phyloP scores from a whole-genome alignment of 805 yeast species.

The Lipomyces orientalis region DNA sequence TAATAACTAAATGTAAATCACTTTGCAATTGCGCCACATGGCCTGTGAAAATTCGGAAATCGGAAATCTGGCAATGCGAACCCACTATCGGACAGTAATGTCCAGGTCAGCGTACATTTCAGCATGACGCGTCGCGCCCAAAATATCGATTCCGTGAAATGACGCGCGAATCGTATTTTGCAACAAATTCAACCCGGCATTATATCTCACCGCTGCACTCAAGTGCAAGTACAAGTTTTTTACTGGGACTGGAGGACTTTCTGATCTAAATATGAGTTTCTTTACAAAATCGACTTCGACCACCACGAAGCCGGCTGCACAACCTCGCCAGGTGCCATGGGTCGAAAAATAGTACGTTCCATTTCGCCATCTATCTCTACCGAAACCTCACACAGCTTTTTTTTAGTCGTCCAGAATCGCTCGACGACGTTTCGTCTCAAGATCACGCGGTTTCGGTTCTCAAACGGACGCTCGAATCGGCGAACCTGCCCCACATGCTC shows the following conservation, averaged over 20 bases:
- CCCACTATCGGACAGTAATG: background rate
- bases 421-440: slow-evolving; percentile 90
- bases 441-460: slow-evolving; percentile 85
- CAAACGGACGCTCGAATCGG: slow-evolving; percentile 74
- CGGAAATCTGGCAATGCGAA: background rate
- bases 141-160: background rate
- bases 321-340: slow-evolving; percentile 64
- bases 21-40: too few species aligned
- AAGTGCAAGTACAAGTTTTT: background rate
- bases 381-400: background rate
- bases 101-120: background rate
- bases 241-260: background rate
- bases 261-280: slow-evolving; percentile 2
- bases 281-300: background rate
- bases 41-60: background rate
- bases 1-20: background rate
- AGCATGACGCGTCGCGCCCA: slow-evolving; percentile 4
- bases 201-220: background rate
- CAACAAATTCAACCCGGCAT: background rate
- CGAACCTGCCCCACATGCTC: slow-evolving; percentile 88
- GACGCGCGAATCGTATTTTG: background rate
- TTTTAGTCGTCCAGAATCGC: slow-evolving; percentile 74
- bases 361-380: background rate
- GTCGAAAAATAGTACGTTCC: slow-evolving; percentile 77
- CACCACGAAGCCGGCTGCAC: slow-evolving; percentile 1